Base-by-base conservation (phyloP, 306 rosid genomes). In the Cercis canadensis region DNA sequence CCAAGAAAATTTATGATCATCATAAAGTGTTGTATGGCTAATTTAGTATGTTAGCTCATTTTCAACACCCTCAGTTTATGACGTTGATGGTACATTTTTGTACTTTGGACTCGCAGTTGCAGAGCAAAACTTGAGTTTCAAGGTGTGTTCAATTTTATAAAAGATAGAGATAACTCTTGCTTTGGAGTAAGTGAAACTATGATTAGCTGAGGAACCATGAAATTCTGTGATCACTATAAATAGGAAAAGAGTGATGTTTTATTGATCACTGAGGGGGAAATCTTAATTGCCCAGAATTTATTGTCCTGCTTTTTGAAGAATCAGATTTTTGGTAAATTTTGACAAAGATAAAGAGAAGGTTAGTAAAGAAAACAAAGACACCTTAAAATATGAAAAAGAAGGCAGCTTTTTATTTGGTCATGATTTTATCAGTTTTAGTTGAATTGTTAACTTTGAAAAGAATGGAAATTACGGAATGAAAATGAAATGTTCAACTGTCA, bases 151-250 rank as follows among this genome's bases (percentile, higher is more conserved):
- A 44, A 2, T 34, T 47, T n/a, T 37, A 43, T 51, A 5, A 39
- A 46, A 21, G 77, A 57, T 24, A 73, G 55, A 63, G 67, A 45
- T 17, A 47, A 19, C 64, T 62, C 41, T 44, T 10, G 16, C 52
- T 49, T 72, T 65, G 76, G 69, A 73, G 73, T 86, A 32, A 67
- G 82, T 81, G 83, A 77, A 70, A 65, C 47, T 71, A 67, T 58
- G 59, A 45, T 16, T 55, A 55, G 74, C 24, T 41, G 54, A 77
- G 46, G 53, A 64, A 56, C 70, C 81, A 67, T 80, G 82, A 40
- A 82, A 65, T 65, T 77, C 64, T 78, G 82, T 59, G 52, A 74
- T 77, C 76, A 46, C 76, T 37, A n/a, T n/a, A 37, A 61, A 56
- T 7, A 13, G 74, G 65, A 71, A 62, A 65, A 57, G 49, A 50